Evolutionary conservation across 495 filamentous ascomycete species (phyloP), one percentile per base, ranked within the genome.

Genomic region (Penicillium coprophilum): DNA sequence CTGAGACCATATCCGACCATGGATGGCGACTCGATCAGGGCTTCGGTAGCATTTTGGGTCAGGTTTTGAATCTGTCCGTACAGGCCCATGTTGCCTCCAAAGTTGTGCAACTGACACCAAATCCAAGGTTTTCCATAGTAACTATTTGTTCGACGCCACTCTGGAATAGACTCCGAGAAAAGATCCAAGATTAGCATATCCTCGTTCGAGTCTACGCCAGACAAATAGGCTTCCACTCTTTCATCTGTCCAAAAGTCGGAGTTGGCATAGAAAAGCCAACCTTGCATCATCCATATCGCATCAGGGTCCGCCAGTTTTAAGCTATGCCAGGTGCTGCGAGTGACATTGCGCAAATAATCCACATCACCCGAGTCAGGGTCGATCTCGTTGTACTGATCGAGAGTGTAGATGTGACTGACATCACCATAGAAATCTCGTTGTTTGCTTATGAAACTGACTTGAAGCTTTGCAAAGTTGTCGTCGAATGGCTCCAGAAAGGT

Each of bases 381-480:
- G 56, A 81, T 81, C 53, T 83, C 80, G 44, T 80, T 81, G 52
- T 77, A 80, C 55, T 82, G 80, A 54, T 83, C 80, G 4, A 83
- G 70, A 0, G 79, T 80, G 56, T 77, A 83, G 56, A 83, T 72
- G 21, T 71, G 55, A 7, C 71, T 80, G 45, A 83, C 66, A 55
- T 80, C 77, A 1, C 80, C 80, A 52, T 80, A 81, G 0, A 75
- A 71, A 1, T 56, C 66, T 9, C 67, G 60, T 56, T 83, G 80
- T 54, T 82, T 82, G 28, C 53, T 40, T 8, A 83, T 75, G 53
- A 82, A 80, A 17, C 66, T 71, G 27, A 61, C 60, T 50, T 83
- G 80, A 1, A 83, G 59, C 15, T 70, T 50, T 6, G 71, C 57
- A 53, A 78, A 83, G 15, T 74, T 58, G 8, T 73, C 67, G 49